Evolutionary conservation across 176 grass and related monocot species (phyloP).

Genomic region (Themeda triandra): DNA sequence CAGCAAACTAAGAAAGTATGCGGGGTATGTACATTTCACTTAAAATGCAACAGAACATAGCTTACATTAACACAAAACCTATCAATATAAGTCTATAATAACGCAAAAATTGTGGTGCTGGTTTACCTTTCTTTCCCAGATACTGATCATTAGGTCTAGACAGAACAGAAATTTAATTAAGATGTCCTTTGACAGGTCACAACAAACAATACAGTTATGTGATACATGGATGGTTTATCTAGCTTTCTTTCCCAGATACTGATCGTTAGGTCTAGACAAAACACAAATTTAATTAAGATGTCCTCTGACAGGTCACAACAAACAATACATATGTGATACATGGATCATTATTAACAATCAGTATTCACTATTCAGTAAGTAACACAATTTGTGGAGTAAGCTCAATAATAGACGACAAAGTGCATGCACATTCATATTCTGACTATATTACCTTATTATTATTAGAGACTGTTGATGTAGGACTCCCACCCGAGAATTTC

Average conservation of each 20-base stretch:
- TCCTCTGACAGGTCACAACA: not conserved
- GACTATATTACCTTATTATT: constrained; percentile 33
- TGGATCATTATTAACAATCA: not conserved
- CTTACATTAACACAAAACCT: not conserved
- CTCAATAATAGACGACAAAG: constrained; percentile 22
- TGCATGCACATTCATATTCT: constrained; percentile 23
- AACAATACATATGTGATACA: not conserved
- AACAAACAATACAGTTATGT: not conserved
- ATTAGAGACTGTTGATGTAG: constrained; percentile 28
- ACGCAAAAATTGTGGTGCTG: not conserved
- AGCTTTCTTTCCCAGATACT: not conserved
- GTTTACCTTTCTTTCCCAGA: not conserved
- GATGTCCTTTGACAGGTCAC: not conserved
- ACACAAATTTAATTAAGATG: not conserved
- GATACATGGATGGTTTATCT: no score
- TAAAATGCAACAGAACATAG: not conserved
- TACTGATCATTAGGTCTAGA: not conserved
- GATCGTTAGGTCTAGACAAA: not conserved
- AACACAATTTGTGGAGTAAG: not conserved
- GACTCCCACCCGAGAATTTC: constrained; percentile 29
- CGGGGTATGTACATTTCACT: not conserved
- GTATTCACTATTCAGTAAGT: not conserved
- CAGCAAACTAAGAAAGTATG: not conserved
- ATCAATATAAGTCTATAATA: not conserved
- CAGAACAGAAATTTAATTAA: not conserved